Evolutionary conservation across 345 rosid species (phyloP).

Genomic region (Gynandropsis gynandra): DNA sequence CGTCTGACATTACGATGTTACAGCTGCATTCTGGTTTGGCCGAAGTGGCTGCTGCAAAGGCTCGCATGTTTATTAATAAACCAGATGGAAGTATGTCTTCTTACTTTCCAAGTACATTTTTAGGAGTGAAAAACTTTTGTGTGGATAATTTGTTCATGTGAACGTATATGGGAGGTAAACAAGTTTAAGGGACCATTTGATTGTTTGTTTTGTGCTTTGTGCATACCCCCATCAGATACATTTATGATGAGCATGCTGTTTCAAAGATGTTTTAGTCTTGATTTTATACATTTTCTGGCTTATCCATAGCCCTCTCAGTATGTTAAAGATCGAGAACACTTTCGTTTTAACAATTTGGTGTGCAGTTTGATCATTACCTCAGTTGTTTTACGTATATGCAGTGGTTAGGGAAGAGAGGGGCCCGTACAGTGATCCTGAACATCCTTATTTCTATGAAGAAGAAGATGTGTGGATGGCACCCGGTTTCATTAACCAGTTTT

Average conservation of each 20-base stretch:
- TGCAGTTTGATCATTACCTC: slow-evolving; percentile 10
- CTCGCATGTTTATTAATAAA: slow-evolving; percentile 84
- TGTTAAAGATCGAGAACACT: neutral
- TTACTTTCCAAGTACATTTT: slow-evolving; percentile 6
- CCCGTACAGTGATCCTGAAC: slow-evolving; percentile 87
- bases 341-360: neutral
- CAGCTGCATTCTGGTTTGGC: slow-evolving; percentile 92
- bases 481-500: slow-evolving; percentile 86
- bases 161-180: slow-evolving; percentile 5
- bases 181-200: slow-evolving; percentile 6
- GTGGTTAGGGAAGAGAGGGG: slow-evolving; percentile 96
- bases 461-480: slow-evolving; percentile 99
- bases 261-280: slow-evolving; percentile 4
- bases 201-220: slow-evolving; percentile 1
- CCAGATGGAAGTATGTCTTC: slow-evolving; percentile 84
- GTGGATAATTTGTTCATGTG: too few species aligned
- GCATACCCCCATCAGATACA: neutral
- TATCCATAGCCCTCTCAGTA: neutral
- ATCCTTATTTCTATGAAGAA: slow-evolving; percentile 83
- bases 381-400: slow-evolving; percentile 24
- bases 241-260: slow-evolving; percentile 7
- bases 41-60: slow-evolving; percentile 97
- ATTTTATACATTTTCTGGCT: neutral
- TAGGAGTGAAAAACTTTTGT: too few species aligned
- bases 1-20: slow-evolving; percentile 20